phyloP scores from a whole-genome alignment of 139 green algal genomes.

The Axilococcus clingmanii region DNA sequence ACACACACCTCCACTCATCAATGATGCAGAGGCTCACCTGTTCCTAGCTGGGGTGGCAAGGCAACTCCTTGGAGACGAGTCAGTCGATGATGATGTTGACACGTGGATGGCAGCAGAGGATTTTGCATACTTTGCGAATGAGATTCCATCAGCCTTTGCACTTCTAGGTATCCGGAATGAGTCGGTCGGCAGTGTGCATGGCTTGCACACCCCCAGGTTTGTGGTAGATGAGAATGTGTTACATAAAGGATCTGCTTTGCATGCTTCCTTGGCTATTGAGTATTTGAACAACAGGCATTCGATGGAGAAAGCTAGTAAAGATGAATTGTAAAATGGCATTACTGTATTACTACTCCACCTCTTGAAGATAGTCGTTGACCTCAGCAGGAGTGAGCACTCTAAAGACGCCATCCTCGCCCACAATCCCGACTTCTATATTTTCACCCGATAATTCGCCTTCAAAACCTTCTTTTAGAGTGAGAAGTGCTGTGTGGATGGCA shows the following conservation, averaged over 20 bases:
- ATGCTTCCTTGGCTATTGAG: conserved; percentile 50
- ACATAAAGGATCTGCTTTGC: conserved; percentile 56
- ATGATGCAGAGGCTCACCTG: conserved; percentile 39
- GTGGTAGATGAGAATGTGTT: conserved; percentile 66
- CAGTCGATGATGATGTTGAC: conserved; percentile 26
- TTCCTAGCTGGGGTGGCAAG: conserved; percentile 50
- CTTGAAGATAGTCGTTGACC: conserved; percentile 93
- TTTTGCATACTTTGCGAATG: conserved; percentile 63
- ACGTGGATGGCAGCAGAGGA: conserved; percentile 69
- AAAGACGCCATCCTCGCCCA: conserved; percentile 88
- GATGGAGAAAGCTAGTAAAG: too few species aligned
- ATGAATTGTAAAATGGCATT: neutral
- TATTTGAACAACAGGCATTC: conserved; percentile 28
- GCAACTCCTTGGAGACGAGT: conserved; percentile 18
- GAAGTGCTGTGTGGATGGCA: conserved; percentile 93
- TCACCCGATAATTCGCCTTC: conserved; percentile 80
- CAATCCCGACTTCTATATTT: conserved; percentile 84
- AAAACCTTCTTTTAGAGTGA: conserved; percentile 98
- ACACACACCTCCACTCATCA: conserved; percentile 73
- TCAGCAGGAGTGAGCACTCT: conserved; percentile 80
- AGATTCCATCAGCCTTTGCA: conserved; percentile 48
- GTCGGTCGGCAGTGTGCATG: conserved; percentile 41
- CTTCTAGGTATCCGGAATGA: conserved; percentile 80
- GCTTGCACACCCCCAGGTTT: conserved; percentile 66
- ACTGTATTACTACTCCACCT: conserved; percentile 77